Conservation (phyloP, 2,329 filamentous ascomycete genomes). For the Talaromyces pinophilus region DNA sequence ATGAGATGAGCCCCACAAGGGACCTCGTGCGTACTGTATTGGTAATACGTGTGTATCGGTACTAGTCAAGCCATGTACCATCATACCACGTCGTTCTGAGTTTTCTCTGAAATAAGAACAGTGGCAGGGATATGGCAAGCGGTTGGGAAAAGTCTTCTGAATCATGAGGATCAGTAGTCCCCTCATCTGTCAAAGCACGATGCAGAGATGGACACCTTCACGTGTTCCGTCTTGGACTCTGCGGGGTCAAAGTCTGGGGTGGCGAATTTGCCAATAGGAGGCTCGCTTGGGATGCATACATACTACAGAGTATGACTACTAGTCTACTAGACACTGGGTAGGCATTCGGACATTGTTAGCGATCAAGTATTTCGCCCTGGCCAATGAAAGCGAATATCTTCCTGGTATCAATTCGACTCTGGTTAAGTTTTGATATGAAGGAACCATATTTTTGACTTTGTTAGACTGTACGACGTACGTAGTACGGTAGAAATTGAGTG, state of each 20-base stretch:
- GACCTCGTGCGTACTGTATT: neutral
- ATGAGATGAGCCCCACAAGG: slow-evolving; percentile 1
- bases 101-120: neutral
- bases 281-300: neutral
- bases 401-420: neutral
- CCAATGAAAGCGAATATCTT: neutral
- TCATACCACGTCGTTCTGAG: neutral
- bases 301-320: no score
- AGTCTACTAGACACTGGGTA: neutral
- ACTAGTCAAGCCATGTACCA: neutral
- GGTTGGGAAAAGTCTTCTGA: neutral
- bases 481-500: neutral
- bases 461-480: neutral
- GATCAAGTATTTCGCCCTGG: neutral
- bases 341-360: neutral
- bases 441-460: slow-evolving; percentile 1
- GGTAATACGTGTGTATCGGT: neutral
- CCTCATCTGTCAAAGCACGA: neutral
- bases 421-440: neutral
- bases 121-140: neutral
- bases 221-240: neutral
- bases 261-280: slow-evolving; percentile 14
- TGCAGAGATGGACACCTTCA: slow-evolving; percentile 1
- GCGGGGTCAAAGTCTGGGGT: slow-evolving; percentile 18
- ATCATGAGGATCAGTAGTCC: neutral